Evolutionary conservation across 2,329 filamentous ascomycete species (phyloP), one percentile per base, ranked within the genome.

Genomic region (Aulographum hederae): DNA sequence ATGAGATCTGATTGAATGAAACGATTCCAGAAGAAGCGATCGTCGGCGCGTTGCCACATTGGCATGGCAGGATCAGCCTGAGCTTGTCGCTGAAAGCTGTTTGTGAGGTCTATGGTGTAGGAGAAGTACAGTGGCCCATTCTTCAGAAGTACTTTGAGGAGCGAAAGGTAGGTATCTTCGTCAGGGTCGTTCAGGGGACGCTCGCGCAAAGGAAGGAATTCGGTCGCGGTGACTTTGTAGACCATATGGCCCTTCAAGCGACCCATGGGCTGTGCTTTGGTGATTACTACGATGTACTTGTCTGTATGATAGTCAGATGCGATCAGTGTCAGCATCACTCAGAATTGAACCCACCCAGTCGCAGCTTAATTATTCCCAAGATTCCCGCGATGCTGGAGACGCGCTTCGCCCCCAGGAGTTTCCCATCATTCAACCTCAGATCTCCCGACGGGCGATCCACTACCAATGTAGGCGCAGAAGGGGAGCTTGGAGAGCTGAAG

Each of bases 11-110:
- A 77, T 51, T 86, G 81, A 30, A 95, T 68, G 53, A 93, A 91
- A 40, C 77, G 76, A 57, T 98, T 98, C 82, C 86, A 98, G 63
- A 94, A 98, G 64, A 98, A 98, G 40, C 89, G 81, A 51, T 95
- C 85, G 53, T 98, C 89, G 39, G 86, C 77, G 43, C 84, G 67
- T 62, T 78, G 76, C 89, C 89, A 98, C 35, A 95, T 57, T 10
- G 89, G 85, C 34, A 67, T 61, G 12, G 68, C 67, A 34, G 61
- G 58, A 50, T 92, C 73, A 40, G 72, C 63, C 42, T 85, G 73
- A 3, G 85, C 74, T 52, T 95, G 89, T 40, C 89, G 74, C 58
- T 98, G 89, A 60, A 95, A 93, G 50, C 73, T 85, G 62, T 92
- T 98, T 43, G 89, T 98, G 40, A 98, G 68, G 55, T 98, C 89